These are phyloP conservation scores for Rhodotorula diobovata DNA, from an alignment of 768 basidiomycete genomes.

Conservation along the genomic window DNA sequence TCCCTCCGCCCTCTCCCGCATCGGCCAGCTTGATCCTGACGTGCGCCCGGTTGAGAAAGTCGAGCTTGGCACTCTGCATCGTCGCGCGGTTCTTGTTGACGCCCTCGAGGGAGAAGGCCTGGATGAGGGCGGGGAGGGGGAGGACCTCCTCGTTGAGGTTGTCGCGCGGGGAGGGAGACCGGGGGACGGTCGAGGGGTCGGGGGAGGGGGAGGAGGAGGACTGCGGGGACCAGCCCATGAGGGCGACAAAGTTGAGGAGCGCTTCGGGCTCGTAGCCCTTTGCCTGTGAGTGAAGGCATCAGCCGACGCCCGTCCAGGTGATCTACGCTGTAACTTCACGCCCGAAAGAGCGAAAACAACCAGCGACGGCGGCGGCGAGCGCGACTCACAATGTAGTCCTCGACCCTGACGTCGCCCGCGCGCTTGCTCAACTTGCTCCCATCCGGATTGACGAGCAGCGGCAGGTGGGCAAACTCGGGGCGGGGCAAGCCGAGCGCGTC, in stretches of 20 bases:
- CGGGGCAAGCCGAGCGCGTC: conserved; percentile 64
- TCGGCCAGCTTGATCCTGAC: conserved; percentile 56
- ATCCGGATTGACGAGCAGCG: conserved; percentile 80
- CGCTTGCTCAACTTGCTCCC: conserved; percentile 94
- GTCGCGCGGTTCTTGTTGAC: conserved; percentile 79
- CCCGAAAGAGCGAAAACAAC: not conserved
- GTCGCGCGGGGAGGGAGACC: not conserved
- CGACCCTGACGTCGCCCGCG: conserved; percentile 78
- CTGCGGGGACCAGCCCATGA: conserved; percentile 84
- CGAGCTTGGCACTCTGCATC: conserved; percentile 72
- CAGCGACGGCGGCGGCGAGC: no score
- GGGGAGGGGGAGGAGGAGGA: not conserved
- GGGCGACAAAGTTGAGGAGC: conserved; percentile 83
- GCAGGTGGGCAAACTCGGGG: conserved; percentile 85
- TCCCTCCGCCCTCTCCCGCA: not conserved
- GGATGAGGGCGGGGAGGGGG: conserved; percentile 1
- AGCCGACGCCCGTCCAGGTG: not conserved
- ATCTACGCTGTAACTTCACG: no score
- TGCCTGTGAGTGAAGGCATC: conserved; percentile 51
- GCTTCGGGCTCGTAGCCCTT: conserved; percentile 87
- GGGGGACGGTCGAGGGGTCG: not conserved
- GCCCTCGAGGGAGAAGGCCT: conserved; percentile 67
- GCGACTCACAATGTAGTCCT: conserved; percentile 70
- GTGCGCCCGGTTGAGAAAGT: conserved; percentile 83
- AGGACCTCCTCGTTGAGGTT: conserved; percentile 10